These are phyloP conservation scores for Mycena sp. DNA, from an alignment of 1,284 basidiomycete species.

Conservation along the genomic window DNA sequence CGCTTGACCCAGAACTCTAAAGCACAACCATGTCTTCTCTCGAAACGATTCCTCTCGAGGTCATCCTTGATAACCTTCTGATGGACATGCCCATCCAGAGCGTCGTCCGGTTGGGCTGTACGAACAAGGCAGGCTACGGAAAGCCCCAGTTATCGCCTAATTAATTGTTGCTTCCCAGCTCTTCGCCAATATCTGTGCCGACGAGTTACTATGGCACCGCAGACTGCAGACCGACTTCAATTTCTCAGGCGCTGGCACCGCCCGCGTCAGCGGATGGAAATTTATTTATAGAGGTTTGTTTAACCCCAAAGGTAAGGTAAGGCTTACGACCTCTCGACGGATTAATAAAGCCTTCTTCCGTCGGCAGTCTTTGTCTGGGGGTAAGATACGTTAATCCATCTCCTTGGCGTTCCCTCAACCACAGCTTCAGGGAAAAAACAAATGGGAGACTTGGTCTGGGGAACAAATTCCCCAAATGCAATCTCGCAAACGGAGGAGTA, in stretches of 20 bases:
- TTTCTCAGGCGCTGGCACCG: conserved; percentile 75
- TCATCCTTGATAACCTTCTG: conserved; percentile 80
- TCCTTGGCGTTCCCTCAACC: conserved; percentile 3
- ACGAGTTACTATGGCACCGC: conserved; percentile 84
- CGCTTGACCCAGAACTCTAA: background rate
- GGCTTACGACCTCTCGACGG: background rate
- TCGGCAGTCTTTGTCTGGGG: conserved; percentile 81
- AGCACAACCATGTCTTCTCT: conserved; percentile 22
- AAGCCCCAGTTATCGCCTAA: conserved; percentile 7
- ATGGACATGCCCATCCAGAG: conserved; percentile 69
- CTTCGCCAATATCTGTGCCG: conserved; percentile 69
- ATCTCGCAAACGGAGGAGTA: conserved; percentile 49
- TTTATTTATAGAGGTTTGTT: conserved; percentile 82
- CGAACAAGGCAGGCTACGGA: conserved; percentile 56
- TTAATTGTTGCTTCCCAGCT: conserved; percentile 46
- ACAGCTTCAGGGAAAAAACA: conserved; percentile 58
- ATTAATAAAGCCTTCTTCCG: background rate
- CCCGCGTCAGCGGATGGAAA: conserved; percentile 81
- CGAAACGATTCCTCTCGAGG: conserved; percentile 68
- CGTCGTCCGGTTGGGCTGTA: conserved; percentile 66
- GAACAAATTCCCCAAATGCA: conserved; percentile 49
- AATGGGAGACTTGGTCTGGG: conserved; percentile 70
- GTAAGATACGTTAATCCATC: conserved; percentile 50
- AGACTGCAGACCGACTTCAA: conserved; percentile 83
- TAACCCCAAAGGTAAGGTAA: conserved; percentile 57